phyloP scores from a whole-genome alignment of 345 rosid genomes.

The Pistacia vera region DNA sequence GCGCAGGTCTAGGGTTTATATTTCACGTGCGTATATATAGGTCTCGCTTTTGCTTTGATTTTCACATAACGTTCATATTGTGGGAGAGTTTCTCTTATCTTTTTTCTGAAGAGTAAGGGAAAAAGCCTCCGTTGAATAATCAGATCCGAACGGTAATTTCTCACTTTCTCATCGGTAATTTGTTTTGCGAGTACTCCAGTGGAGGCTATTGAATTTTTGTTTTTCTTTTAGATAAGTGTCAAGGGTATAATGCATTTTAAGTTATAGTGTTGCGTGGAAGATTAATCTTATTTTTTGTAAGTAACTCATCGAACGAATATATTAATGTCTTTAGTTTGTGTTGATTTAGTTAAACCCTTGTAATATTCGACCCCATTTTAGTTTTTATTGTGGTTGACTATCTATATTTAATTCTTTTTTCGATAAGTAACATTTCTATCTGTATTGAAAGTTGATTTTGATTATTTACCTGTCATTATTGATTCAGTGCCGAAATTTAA shows the following conservation, averaged over 20 bases:
- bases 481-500: too few relatives aligned
- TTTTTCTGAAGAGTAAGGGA: background rate
- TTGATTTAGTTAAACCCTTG: background rate
- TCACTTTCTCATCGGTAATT: background rate
- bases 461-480: background rate
- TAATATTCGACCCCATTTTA: background rate
- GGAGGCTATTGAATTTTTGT: background rate
- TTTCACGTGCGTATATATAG: background rate
- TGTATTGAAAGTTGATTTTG: background rate
- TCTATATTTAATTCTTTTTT: too few relatives aligned
- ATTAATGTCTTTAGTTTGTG: background rate
- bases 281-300: background rate
- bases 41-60: background rate
- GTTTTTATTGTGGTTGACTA: background rate
- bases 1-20: background rate
- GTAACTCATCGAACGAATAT: background rate
- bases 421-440: too few relatives aligned
- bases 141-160: background rate
- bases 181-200: background rate
- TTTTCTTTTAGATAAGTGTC: background rate
- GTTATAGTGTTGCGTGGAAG: background rate
- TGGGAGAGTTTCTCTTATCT: background rate
- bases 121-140: background rate
- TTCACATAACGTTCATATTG: background rate
- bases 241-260: background rate